Conservation (phyloP, 2,329 filamentous ascomycete genomes). For the Sporothrix pseudoabietina region DNA sequence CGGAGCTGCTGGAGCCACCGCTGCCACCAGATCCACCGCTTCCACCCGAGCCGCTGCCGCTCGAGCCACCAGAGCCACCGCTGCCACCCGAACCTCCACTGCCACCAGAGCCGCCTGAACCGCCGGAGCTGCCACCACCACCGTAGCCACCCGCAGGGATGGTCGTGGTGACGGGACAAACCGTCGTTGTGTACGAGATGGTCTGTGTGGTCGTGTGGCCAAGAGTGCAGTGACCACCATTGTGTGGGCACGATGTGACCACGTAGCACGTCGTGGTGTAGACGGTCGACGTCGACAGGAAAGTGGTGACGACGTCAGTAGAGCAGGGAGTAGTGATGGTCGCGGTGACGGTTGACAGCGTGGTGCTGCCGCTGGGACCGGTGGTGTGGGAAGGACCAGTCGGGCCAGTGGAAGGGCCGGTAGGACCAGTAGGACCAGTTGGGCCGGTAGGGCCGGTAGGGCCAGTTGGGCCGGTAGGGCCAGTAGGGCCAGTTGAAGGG, state of each 20-base stretch:
- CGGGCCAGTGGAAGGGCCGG: background rate
- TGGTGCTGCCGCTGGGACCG: background rate
- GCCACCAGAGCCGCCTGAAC: background rate
- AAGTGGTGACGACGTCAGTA: constrained; percentile 10
- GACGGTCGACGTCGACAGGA: constrained; percentile 34
- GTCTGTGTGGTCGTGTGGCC: constrained; percentile 37
- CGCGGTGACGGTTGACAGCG: background rate
- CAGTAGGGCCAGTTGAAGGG: background rate
- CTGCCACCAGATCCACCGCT: background rate
- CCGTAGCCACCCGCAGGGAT: constrained; percentile 33
- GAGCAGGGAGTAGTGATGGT: constrained; percentile 8
- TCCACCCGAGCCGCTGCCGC: background rate
- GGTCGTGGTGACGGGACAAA: constrained; percentile 45
- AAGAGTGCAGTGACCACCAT: constrained; percentile 37
- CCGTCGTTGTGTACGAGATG: constrained; percentile 43
- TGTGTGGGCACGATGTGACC: constrained; percentile 37
- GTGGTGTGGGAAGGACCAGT: background rate
- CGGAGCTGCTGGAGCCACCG: background rate
- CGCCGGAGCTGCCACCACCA: constrained; percentile 15
- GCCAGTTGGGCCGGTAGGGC: background rate
- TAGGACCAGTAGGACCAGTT: background rate
- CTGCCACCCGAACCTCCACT: background rate
- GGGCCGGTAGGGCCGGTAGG: background rate
- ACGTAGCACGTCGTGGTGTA: constrained; percentile 38
- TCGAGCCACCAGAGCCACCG: background rate